These are phyloP conservation scores for Neofusicoccum kwambonambiense DNA, from an alignment of 2,329 filamentous ascomycete genomes.

Conservation along the genomic window DNA sequence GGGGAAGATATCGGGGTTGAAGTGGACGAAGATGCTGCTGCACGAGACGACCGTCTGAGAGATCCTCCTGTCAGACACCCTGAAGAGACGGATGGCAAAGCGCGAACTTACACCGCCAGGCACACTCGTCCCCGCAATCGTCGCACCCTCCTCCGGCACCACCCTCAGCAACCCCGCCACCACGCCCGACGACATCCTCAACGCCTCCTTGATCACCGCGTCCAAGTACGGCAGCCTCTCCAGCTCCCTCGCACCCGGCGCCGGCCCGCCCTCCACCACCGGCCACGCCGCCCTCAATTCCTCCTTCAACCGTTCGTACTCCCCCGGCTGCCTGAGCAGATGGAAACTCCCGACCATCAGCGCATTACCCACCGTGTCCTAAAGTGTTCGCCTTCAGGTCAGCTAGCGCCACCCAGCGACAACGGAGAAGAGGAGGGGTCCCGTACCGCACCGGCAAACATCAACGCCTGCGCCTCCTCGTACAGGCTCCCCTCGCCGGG, in stretches of 20 bases:
- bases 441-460: slow-evolving; percentile 43
- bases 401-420: too few species aligned
- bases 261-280: slow-evolving; percentile 37
- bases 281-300: slow-evolving; percentile 43
- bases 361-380: slow-evolving; percentile 45
- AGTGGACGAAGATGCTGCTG: slow-evolving; percentile 24
- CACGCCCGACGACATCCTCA: slow-evolving; percentile 39
- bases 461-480: slow-evolving; percentile 47
- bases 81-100: background rate
- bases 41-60: slow-evolving; percentile 28
- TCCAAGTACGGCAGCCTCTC: slow-evolving; percentile 36
- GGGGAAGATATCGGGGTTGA: slow-evolving; percentile 32
- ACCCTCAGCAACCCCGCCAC: slow-evolving; percentile 27
- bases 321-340: slow-evolving; percentile 36
- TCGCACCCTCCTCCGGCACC: slow-evolving; percentile 26
- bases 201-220: slow-evolving; percentile 43
- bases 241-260: slow-evolving; percentile 35
- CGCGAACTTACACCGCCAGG: slow-evolving; percentile 25
- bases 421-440: too few species aligned
- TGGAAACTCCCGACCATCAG: slow-evolving; percentile 44
- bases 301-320: slow-evolving; percentile 35
- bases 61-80: too few species aligned
- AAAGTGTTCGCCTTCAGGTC: too few species aligned
- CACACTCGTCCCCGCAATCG: slow-evolving; percentile 23
- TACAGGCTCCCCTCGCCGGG: slow-evolving; percentile 37